Percentiles rank a stretch among this genome's conserved stretches.
Evolutionary conservation across 2,329 filamentous ascomycete genomes (phyloP).

Genomic region (Thermothelomyces thermophilus): DNA sequence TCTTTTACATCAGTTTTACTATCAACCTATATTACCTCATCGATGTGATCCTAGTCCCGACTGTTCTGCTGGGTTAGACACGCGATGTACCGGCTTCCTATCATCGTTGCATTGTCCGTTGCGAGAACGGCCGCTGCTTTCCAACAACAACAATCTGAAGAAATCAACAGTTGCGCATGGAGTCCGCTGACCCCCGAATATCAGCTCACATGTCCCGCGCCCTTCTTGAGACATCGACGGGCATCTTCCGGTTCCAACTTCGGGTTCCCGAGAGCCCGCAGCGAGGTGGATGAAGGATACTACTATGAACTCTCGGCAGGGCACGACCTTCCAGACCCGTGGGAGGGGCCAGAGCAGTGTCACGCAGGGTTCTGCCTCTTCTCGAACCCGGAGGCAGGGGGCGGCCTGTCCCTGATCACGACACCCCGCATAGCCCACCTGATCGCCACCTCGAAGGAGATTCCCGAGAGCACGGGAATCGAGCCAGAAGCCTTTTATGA

Average conservation of each 20-base stretch:
- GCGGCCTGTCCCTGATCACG: constrained; percentile 15
- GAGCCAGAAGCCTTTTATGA: constrained; percentile 27
- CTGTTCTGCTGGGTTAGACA: no score
- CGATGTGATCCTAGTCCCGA: no score
- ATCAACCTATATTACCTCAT: no score
- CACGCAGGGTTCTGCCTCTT: constrained; percentile 12
- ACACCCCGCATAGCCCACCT: constrained; percentile 5
- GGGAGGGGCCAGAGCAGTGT: constrained; percentile 12
- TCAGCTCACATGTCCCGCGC: constrained; percentile 1
- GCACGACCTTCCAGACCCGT: constrained; percentile 1
- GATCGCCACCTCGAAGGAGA: not conserved
- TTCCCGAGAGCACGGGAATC: not conserved
- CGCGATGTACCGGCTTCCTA: not conserved
- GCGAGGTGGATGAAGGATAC: not conserved
- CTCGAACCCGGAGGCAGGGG: constrained; percentile 1
- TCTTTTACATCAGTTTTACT: no score
- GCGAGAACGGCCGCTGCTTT: not conserved
- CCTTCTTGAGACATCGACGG: not conserved
- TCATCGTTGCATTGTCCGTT: not conserved
- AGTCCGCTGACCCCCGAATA: not conserved
- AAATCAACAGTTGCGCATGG: not conserved
- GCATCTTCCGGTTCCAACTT: not conserved
- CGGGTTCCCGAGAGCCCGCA: not conserved
- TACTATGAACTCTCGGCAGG: not conserved
- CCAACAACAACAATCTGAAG: not conserved